Evolutionary conservation across 1,139 yeast genomes (phyloP).

Genomic region (Zygosaccharomyces pseudobailii): DNA sequence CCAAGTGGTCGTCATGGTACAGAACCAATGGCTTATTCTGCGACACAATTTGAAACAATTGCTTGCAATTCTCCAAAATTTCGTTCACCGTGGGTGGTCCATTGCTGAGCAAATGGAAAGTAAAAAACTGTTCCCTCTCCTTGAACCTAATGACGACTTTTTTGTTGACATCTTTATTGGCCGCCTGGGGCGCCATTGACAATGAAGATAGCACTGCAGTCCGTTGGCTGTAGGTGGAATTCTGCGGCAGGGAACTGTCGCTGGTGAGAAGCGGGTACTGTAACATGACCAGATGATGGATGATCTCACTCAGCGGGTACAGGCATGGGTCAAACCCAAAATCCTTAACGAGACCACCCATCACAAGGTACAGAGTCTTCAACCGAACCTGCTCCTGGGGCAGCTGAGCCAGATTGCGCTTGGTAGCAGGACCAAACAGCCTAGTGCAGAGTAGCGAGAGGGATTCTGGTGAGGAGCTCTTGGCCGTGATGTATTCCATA

Average conservation of each 20-base stretch:
- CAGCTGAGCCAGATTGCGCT: conserved; percentile 17
- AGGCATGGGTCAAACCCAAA: conserved; percentile 70
- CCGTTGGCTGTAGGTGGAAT: conserved; percentile 10
- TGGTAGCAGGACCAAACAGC: conserved; percentile 26
- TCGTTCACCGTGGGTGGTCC: conserved; percentile 34
- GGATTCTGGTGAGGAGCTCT: conserved; percentile 37
- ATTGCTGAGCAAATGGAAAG: conserved; percentile 32
- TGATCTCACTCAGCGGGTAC: conserved; percentile 59
- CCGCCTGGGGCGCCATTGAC: conserved; percentile 33
- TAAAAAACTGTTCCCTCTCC: conserved; percentile 29
- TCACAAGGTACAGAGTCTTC: conserved; percentile 44
- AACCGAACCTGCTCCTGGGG: conserved; percentile 21
- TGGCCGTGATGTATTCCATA: conserved; percentile 51
- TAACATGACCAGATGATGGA: conserved; percentile 55
- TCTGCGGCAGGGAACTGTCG: conserved; percentile 3
- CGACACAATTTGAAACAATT: conserved; percentile 25
- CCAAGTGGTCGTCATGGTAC: conserved; percentile 18
- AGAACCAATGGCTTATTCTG: conserved; percentile 20
- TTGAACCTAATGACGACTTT: conserved; percentile 30
- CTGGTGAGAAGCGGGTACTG: conserved; percentile 52
- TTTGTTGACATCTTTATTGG: conserved; percentile 31
- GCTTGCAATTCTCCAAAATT: conserved; percentile 29
- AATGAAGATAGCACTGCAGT: conserved; percentile 26
- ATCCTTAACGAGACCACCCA: conserved; percentile 72
- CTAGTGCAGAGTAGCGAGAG: conserved; percentile 19